These are phyloP conservation scores for Rutstroemia sydowiana DNA, from an alignment of 2,329 filamentous ascomycete genomes.

Conservation along the genomic window DNA sequence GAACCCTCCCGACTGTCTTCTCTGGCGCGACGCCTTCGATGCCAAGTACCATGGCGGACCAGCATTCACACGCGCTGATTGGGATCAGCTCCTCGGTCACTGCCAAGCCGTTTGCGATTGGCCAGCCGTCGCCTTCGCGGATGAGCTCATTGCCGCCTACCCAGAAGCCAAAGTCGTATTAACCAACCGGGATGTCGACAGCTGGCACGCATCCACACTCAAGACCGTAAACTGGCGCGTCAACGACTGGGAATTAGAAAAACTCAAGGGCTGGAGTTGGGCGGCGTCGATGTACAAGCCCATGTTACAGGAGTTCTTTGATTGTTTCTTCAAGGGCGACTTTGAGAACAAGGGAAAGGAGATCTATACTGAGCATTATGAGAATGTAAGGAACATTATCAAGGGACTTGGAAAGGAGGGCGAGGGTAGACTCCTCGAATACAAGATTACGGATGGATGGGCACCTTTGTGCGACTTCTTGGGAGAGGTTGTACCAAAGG, in stretches of 20 bases:
- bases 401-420: background rate
- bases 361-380: conserved; percentile 4
- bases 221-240: conserved; percentile 9
- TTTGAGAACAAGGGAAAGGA: conserved; percentile 6
- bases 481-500: conserved; percentile 13
- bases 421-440: conserved; percentile 11
- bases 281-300: conserved; percentile 9
- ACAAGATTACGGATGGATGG: conserved; percentile 16
- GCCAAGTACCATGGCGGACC: conserved; percentile 55
- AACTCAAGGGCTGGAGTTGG: conserved; percentile 4
- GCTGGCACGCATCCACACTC: conserved; percentile 13
- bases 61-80: conserved; percentile 57
- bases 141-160: conserved; percentile 19
- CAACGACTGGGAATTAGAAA: conserved; percentile 4
- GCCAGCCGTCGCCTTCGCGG: conserved; percentile 29
- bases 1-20: conserved; percentile 56
- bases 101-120: conserved; percentile 30
- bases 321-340: conserved; percentile 1
- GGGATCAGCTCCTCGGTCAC: conserved; percentile 60
- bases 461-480: conserved; percentile 15
- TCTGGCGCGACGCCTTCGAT: conserved; percentile 63
- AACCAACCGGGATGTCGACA: conserved; percentile 15
- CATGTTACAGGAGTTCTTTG: conserved; percentile 8
- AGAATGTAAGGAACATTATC: background rate
- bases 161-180: conserved; percentile 18